Base-by-base conservation (phyloP, 2,329 filamentous ascomycete genomes). In the Acrodontium crateriforme region DNA sequence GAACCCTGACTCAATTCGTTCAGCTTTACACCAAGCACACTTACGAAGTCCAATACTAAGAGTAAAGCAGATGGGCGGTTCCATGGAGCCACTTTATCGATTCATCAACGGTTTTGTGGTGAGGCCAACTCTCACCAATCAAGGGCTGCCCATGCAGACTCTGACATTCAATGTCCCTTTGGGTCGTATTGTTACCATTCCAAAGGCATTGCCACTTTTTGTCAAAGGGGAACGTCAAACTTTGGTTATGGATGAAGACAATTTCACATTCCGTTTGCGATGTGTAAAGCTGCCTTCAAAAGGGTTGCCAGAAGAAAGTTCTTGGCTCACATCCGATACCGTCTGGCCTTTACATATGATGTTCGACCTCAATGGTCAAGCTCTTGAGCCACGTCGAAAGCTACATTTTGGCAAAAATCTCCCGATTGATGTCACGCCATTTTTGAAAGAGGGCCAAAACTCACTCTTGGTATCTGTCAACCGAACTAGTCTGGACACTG, bases 351-450 rank as follows among this genome's bases (percentile, higher is more conserved):
- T 67, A 18, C 67, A 70, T 27, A 61, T 83, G 0, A 81, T 75
- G 35, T 62, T 87, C 35, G 51, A 91, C 35, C 92, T 93, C 41
- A 8, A 8, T 8, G 13, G n/a, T 10, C 20, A 22, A 12, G 25
- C 39, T 11, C 44, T 68, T 2, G 58, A 71, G 8, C 49, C 82
- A 10, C 69, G 77, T 21, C 69, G 78, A 16, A 82, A 80, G 42
- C 51, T 70, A 1, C 75, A 89, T 36, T 69, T 85, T 44, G 75
- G 74, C 8, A 80, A 75, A 40, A 80, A 91, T 41, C 53, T 83
- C 6, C 75, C 85, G 0, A 59, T 80, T 5, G 82, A 93, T 40
- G 58, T 93, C 14, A 84, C 82, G 2, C 36, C 49, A 1, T 50
- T 69, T 12, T 39, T 91, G 4, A 48, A 44, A 6, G 40, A 54